phyloP scores from a whole-genome alignment of 768 basidiomycete species.

The Mycena filopes region DNA sequence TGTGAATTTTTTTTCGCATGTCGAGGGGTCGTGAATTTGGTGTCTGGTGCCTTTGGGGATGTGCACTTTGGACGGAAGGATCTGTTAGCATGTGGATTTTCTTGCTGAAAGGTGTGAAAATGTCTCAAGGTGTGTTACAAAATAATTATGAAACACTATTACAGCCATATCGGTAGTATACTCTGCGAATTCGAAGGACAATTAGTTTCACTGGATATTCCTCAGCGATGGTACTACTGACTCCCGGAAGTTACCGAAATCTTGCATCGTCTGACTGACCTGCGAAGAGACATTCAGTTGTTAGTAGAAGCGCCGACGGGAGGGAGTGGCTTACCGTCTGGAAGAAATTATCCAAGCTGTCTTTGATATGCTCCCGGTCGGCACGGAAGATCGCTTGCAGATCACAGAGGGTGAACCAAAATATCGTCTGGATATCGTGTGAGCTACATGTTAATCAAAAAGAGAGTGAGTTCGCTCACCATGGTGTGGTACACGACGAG shows the following conservation, averaged over 20 bases:
- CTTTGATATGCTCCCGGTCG: slow-evolving; percentile 22
- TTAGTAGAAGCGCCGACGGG: not conserved
- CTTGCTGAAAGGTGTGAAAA: too few species aligned
- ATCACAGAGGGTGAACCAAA: slow-evolving; percentile 33
- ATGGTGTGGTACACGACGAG: slow-evolving; percentile 36
- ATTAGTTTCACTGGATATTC: not conserved
- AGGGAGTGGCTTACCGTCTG: not conserved
- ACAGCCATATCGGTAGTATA: too few species aligned
- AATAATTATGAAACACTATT: too few species aligned
- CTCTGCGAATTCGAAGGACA: slow-evolving; percentile 16
- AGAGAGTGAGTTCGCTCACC: slow-evolving; percentile 10
- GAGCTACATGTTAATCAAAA: not conserved
- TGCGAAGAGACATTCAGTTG: not conserved
- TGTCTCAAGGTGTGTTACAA: too few species aligned
- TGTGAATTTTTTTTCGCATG: too few species aligned
- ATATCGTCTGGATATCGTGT: slow-evolving; percentile 9
- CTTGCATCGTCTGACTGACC: slow-evolving; percentile 21
- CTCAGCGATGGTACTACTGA: slow-evolving; percentile 5
- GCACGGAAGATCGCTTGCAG: slow-evolving; percentile 33
- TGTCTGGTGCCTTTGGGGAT: too few species aligned
- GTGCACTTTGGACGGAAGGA: too few species aligned
- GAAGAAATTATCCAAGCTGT: slow-evolving; percentile 24
- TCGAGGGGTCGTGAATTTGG: too few species aligned
- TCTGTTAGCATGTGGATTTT: too few species aligned
- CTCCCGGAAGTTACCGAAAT: slow-evolving; percentile 40